A percentile compares a stretch with the other conserved stretches of the same genome.
These are phyloP conservation scores for Handroanthus guayacan DNA, from an alignment of 257 asterid species.

Conservation along the genomic window DNA sequence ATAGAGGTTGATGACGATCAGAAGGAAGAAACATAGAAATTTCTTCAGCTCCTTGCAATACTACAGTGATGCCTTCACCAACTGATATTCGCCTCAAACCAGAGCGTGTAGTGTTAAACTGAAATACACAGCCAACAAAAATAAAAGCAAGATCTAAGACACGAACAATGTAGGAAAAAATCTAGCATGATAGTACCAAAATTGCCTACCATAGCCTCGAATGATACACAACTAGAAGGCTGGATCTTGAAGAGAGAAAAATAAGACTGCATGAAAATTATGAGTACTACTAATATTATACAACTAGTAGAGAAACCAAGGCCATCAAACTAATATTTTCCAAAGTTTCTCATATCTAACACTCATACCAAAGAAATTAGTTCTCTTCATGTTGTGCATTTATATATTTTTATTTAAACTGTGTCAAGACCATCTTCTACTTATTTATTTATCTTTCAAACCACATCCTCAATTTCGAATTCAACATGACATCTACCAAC, in stretches of 20 bases:
- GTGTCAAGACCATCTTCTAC: background rate
- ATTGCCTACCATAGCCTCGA: background rate
- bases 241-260: background rate
- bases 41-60: conserved; percentile 72
- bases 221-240: background rate
- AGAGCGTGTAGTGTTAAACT: conserved; percentile 58
- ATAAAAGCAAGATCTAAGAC: background rate
- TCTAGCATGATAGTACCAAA: background rate
- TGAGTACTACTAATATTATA: background rate
- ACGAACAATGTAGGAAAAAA: background rate
- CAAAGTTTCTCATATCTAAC: background rate
- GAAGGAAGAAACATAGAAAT: conserved; percentile 54
- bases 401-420: background rate
- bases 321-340: background rate
- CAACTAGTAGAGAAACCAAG: background rate
- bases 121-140: conserved; percentile 31
- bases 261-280: background rate
- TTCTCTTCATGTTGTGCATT: background rate
- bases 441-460: background rate
- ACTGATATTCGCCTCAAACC: conserved; percentile 72
- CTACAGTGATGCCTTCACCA: conserved; percentile 78
- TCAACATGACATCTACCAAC: background rate
- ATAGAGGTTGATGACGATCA: conserved; percentile 38
- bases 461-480: background rate
- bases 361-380: background rate